phyloP scores from a whole-genome alignment of 176 grass and related monocot genomes.

The Paspalum notatum region DNA sequence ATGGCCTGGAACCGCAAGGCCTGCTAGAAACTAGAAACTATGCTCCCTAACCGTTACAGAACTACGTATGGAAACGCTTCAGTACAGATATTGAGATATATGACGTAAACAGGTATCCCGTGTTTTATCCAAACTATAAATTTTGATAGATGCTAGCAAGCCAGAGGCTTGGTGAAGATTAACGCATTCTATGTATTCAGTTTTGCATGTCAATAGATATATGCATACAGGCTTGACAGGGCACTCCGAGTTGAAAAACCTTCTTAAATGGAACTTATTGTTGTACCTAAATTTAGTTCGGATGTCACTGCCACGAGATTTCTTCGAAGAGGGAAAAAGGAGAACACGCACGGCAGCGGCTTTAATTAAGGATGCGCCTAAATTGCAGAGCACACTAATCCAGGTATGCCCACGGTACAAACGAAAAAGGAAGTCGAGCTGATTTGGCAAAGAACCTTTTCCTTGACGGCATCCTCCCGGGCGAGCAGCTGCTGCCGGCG shows the following conservation, averaged over 20 bases:
- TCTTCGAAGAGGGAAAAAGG: background rate
- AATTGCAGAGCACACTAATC: background rate
- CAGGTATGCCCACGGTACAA: background rate
- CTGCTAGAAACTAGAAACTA: background rate
- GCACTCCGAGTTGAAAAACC: background rate
- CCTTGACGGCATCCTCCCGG: constrained; percentile 73
- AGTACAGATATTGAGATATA: background rate
- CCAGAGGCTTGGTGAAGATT: background rate
- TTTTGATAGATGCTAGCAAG: background rate
- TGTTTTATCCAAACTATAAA: background rate
- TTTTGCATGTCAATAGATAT: background rate
- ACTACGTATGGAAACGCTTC: background rate
- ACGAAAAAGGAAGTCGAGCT: background rate
- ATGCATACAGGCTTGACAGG: background rate
- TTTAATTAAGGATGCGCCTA: background rate
- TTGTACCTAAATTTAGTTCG: constrained; percentile 3
- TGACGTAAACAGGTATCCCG: background rate
- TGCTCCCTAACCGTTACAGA: background rate
- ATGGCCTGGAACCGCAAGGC: background rate
- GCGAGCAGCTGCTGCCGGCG: constrained; percentile 48
- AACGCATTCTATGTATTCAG: background rate
- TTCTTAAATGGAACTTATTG: background rate
- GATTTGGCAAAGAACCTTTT: constrained; percentile 44
- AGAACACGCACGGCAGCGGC: background rate
- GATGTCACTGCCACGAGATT: constrained; percentile 6